Base-by-base conservation (phyloP, 1,284 basidiomycete genomes). In the Sanghuangporus weigelae region DNA sequence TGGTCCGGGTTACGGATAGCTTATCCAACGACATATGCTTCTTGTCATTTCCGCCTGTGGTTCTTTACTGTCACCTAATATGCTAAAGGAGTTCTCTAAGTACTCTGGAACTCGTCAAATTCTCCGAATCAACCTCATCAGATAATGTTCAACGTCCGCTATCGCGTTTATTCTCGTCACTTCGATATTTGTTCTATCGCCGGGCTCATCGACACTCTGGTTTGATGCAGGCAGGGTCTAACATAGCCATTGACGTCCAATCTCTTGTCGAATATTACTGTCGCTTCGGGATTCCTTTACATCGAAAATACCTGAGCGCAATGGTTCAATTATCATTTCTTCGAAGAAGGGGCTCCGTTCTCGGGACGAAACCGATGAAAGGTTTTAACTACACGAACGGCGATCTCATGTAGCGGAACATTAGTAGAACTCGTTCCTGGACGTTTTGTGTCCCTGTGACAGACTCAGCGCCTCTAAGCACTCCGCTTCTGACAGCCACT, bases 361-460 rank as follows among this genome's bases (percentile, higher is more conserved):
- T 16, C 31, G 42, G 42, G 46, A 35, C 57, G 44, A 36, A 36
- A 44, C 36, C 35, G 48, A 38, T n/a, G 21, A 16, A 31, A 14
- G 7, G 35, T 16, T 21, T n/a, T 21, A 19, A 51, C 19, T 48
- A 39, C 16, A 48, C 39, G 35, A 38, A 12, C 58, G 58, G 58
- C 49, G 58, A 38, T 36, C 58, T 60, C 58, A 60, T 21, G 49
- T 19, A 14, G 10, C 49, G 19, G 36, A 21, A 49, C 48, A 59
- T 36, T 23, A 31, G 16, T 49, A n/a, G n/a, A 21, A 46, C 21
- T 38, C 21, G 58, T 60, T 42, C 58, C 58, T 60, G 48, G 26
- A 11, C 35, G 23, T 26, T 36, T 14, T 35, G 44, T 49, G 57
- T 60, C 49, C 58, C 58, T 60, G 58, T 39, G 48, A 60, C 39